These are phyloP conservation scores for Chaetomiaceae sp. DNA, from an alignment of 2,329 filamentous ascomycete genomes.

Conservation along the genomic window DNA sequence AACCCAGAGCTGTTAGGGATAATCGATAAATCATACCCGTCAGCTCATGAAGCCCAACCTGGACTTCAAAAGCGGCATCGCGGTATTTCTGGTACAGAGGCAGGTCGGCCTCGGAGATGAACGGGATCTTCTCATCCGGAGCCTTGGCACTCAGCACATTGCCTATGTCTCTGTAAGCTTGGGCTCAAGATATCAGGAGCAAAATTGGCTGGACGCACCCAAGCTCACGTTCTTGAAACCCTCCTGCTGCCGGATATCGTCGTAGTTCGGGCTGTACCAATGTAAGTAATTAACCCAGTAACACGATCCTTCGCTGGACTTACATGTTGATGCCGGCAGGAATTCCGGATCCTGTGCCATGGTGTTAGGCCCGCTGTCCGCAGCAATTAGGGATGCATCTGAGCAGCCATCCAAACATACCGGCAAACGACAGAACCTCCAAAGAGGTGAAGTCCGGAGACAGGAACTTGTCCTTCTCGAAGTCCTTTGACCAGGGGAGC, in stretches of 20 bases:
- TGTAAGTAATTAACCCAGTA: neutral
- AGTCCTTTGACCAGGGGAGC: conserved; percentile 80
- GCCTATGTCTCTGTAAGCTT: conserved; percentile 33
- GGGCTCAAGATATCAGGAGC: too few species aligned
- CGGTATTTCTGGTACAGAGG: conserved; percentile 76
- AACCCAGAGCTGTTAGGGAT: neutral
- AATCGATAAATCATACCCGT: conserved; percentile 38
- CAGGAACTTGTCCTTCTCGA: conserved; percentile 94
- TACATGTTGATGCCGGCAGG: conserved; percentile 64
- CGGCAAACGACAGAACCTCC: conserved; percentile 80
- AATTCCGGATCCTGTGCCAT: conserved; percentile 49
- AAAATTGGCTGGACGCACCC: too few species aligned
- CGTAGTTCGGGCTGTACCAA: conserved; percentile 56
- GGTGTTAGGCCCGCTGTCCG: neutral
- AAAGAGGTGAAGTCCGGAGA: conserved; percentile 94
- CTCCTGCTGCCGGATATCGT: conserved; percentile 73
- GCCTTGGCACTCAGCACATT: conserved; percentile 91
- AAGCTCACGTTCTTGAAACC: conserved; percentile 94
- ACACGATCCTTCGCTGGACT: conserved; percentile 17
- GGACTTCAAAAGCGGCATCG: conserved; percentile 86
- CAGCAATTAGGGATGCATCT: neutral
- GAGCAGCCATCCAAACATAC: conserved; percentile 11
- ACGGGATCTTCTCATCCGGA: conserved; percentile 86
- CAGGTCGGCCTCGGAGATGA: conserved; percentile 76
- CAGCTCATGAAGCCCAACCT: conserved; percentile 91